Conservation (phyloP, 148 eudicot species). For the Chenopodium suecicum region DNA sequence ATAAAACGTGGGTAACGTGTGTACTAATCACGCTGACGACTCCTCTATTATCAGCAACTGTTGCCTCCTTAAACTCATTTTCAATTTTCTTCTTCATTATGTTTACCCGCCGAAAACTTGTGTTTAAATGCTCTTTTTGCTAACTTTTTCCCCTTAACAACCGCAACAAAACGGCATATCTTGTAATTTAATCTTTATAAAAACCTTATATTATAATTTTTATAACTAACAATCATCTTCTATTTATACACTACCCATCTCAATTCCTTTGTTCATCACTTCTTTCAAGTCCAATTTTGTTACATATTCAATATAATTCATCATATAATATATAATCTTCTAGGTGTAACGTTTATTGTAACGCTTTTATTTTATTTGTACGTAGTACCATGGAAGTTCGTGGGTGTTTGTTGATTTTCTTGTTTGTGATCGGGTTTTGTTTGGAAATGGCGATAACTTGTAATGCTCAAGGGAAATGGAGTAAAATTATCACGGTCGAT, state of each 20-base stretch:
- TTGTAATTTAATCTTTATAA: not conserved
- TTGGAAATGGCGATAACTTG: not conserved
- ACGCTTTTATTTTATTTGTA: not conserved
- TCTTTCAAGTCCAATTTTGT: not conserved
- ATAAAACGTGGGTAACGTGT: constrained; percentile 36
- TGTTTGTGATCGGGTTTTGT: not conserved
- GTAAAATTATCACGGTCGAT: constrained; percentile 34
- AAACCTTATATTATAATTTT: not conserved
- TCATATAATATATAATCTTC: not conserved
- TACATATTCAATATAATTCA: no score
- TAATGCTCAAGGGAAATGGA: constrained; percentile 11
- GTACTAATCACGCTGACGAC: constrained; percentile 21
- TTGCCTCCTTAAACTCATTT: not conserved
- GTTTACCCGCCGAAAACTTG: constrained; percentile 25
- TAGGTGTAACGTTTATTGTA: not conserved
- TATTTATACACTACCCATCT: constrained; percentile 8
- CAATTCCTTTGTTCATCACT: not conserved
- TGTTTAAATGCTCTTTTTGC: constrained; percentile 19
- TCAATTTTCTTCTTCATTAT: not conserved
- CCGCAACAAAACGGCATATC: not conserved
- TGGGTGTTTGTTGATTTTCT: not conserved
- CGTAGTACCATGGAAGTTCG: not conserved
- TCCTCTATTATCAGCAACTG: not conserved
- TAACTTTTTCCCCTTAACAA: constrained; percentile 19
- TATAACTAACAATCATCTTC: not conserved